A percentile compares a stretch with the other conserved stretches of the same genome.
Evolutionary conservation across 129 eudicot genomes (phyloP).

Genomic region (Chrysanthemum lavandulifolium): DNA sequence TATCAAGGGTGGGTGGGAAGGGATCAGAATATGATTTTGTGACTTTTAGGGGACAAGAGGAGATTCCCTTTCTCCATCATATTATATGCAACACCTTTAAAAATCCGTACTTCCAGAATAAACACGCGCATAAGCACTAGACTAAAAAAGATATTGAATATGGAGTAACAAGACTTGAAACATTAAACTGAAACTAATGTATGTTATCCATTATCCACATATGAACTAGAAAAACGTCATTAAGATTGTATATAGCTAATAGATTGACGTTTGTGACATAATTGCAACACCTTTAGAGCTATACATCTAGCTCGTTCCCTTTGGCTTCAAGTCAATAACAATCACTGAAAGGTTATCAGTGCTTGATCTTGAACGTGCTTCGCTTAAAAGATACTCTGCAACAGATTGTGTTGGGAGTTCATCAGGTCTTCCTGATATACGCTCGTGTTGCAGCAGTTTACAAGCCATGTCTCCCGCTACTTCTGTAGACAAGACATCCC

Average conservation of each 20-base stretch:
- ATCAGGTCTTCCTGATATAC: neutral
- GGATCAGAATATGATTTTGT: conserved; percentile 54
- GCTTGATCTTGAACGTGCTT: conserved; percentile 23
- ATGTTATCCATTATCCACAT: conserved; percentile 3
- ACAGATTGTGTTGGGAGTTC: conserved; percentile 10
- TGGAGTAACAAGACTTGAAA: neutral
- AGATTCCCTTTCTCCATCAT: conserved; percentile 48
- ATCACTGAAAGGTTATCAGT: conserved; percentile 24
- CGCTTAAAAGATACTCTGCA: conserved; percentile 16
- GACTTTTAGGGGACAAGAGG: conserved; percentile 42
- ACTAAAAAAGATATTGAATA: conserved; percentile 5
- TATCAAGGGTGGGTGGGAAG: conserved; percentile 42
- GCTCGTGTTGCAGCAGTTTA: conserved; percentile 10
- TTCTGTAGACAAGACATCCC: conserved; percentile 26
- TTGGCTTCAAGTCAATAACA: conserved; percentile 26
- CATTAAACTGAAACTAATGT: conserved; percentile 5
- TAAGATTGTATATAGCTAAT: conserved; percentile 4
- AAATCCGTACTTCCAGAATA: conserved; percentile 20
- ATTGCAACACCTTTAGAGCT: conserved; percentile 11
- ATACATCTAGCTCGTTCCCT: neutral
- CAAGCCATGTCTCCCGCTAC: conserved; percentile 19
- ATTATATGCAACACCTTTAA: conserved; percentile 24
- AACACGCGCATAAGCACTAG: conserved; percentile 5
- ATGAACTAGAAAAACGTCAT: neutral
- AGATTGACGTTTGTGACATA: neutral